Base-by-base conservation (phyloP, 352 stramenopile genomes). In the Aphanomyces invadans region DNA sequence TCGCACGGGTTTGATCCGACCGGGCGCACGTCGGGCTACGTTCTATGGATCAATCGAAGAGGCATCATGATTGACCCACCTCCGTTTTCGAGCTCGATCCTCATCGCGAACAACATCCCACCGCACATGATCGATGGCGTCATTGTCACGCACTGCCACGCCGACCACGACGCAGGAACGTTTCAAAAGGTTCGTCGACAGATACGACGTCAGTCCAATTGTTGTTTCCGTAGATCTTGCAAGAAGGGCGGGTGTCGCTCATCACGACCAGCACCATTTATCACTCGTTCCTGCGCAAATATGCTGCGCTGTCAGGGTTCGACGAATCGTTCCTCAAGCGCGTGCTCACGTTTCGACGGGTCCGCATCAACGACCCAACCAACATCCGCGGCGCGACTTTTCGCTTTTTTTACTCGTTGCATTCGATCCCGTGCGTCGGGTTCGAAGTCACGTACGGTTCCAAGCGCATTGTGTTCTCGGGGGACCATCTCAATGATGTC, bases 61-160 rank as follows among this genome's bases (percentile, higher is more conserved):
- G 95, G 95, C 29, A 94, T 98, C 54, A 98, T 98, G 95, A 97
- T 98, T 69, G 95, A 98, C 70, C 95, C 95, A 21, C 95, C 95
- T 23, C 93, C 95, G 4, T 94, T 95, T 59, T 94, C 88, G 38
- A 92, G 82, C 23, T 88, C 82, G 17, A 89, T 96, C 44, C 68
- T 95, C 36, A 75, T 87, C 31, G 82, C 83, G 25, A 94, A 90
- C 73, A 92, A 90, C 61, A 96, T 96, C 52, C 81, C 86, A 4
- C 89, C 90, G 28, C 74, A 94, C 48, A 95, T 96, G 71, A 98
- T 98, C 70, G 92, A 98, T 65, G 95, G 90, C 28, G 96, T 98
- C 15, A 97, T 98, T 69, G 73, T 98, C 28, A 98, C 95, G 17
- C 95, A 98, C 73, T 98, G 93, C 68, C 95, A 98, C 71, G 92